Conservation (phyloP, 768 basidiomycete species). For the Mycena olivaceomarginata region DNA sequence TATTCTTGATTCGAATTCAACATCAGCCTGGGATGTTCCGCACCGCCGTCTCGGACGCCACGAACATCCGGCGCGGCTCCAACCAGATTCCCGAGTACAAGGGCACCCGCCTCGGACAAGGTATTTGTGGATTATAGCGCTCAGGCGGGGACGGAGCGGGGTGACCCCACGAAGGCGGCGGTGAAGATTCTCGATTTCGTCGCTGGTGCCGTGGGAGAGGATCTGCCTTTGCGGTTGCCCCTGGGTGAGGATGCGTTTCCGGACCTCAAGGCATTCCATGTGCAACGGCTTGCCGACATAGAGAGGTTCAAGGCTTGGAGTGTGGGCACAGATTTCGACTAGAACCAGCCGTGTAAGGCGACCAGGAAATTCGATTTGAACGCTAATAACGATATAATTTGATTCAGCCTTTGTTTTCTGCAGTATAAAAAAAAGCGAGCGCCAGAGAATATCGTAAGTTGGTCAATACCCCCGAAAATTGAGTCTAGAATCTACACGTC, state of each 20-base stretch:
- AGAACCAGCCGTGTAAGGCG: background rate
- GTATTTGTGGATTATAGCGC: slow-evolving; percentile 5
- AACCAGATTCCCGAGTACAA: slow-evolving; percentile 46
- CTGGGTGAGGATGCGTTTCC: slow-evolving; percentile 8
- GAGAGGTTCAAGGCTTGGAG: slow-evolving; percentile 42
- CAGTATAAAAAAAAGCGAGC: no score
- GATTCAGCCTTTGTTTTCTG: no score
- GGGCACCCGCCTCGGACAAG: slow-evolving; percentile 8
- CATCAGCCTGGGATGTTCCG: slow-evolving; percentile 49
- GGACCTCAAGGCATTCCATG: slow-evolving; percentile 11
- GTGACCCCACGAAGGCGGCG: slow-evolving; percentile 46
- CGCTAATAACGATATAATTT: no score
- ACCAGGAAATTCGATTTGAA: no score
- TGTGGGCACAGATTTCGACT: slow-evolving; percentile 32
- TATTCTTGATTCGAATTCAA: background rate
- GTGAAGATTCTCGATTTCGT: slow-evolving; percentile 44
- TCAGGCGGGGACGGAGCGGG: slow-evolving; percentile 36
- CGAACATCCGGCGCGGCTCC: slow-evolving; percentile 24
- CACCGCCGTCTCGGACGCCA: slow-evolving; percentile 38
- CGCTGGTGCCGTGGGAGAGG: background rate
- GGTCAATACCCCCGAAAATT: no score
- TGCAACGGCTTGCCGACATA: slow-evolving; percentile 19
- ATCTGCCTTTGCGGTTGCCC: slow-evolving; percentile 29
- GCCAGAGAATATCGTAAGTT: no score
- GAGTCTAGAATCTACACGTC: no score